Conservation (phyloP, 75 land plant genomes). For the Selaginella tamariscina region DNA sequence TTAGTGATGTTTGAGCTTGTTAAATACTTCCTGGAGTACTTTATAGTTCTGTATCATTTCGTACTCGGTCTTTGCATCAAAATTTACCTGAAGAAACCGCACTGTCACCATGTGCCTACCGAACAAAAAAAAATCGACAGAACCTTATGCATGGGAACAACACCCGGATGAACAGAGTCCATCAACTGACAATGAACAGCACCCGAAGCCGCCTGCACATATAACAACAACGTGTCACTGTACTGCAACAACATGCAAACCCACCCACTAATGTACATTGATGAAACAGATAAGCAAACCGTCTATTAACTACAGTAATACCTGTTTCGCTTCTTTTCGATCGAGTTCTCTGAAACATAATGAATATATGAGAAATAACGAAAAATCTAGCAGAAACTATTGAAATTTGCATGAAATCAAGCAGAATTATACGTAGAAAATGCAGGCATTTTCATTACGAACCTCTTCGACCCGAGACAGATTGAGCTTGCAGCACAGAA, state of each 20-base stretch:
- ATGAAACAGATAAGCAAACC: too few relatives aligned
- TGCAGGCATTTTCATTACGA: background rate
- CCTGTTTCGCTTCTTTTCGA: too few relatives aligned
- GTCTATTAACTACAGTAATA: too few relatives aligned
- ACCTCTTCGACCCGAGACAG: constrained; percentile 62
- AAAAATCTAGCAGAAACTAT: too few relatives aligned
- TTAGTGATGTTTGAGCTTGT: constrained; percentile 78
- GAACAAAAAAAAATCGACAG: background rate
- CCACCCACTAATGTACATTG: too few relatives aligned
- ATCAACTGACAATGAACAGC: constrained; percentile 93
- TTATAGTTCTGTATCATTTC: constrained; percentile 97
- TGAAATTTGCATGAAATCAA: too few relatives aligned
- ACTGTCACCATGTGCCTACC: background rate
- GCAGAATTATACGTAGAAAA: background rate
- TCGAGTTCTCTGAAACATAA: too few relatives aligned
- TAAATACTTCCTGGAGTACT: constrained; percentile 85
- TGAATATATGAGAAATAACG: too few relatives aligned
- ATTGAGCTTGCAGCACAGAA: constrained; percentile 47
- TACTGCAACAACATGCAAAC: too few relatives aligned
- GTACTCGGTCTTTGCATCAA: constrained; percentile 82
- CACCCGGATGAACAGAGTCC: constrained; percentile 73
- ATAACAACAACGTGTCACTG: too few relatives aligned
- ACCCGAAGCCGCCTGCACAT: constrained; percentile 65
- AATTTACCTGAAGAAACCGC: constrained; percentile 22
- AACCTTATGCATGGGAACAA: constrained; percentile 95